phyloP scores from a whole-genome alignment of 2,329 filamentous ascomycete genomes.

The Chrysoporthe puriensis region DNA sequence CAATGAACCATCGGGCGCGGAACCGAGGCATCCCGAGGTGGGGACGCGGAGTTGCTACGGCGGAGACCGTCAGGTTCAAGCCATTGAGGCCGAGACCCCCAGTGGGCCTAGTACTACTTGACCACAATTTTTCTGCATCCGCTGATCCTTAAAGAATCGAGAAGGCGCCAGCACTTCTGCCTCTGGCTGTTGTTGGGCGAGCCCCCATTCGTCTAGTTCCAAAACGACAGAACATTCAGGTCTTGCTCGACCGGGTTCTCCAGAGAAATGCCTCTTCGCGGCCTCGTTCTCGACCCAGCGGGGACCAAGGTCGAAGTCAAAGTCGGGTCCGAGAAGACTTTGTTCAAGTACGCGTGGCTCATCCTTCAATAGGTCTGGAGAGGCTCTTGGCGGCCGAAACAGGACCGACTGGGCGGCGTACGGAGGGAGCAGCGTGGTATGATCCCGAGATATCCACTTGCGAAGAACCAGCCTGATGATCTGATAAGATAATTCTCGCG shows the following conservation, averaged over 20 bases:
- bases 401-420: slow-evolving; percentile 20
- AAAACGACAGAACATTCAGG: not conserved
- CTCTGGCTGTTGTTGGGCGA: not conserved
- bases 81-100: not conserved
- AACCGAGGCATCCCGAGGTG: not conserved
- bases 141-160: not conserved
- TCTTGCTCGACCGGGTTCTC: not conserved
- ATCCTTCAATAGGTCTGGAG: not conserved
- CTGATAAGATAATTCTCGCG: slow-evolving; percentile 26
- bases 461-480: slow-evolving; percentile 16
- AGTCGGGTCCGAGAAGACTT: slow-evolving; percentile 16
- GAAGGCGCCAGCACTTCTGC: not conserved
- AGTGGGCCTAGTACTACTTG: not conserved
- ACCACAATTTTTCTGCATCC: not conserved
- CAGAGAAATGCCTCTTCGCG: not conserved
- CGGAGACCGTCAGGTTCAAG: not conserved
- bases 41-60: not conserved
- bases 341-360: not conserved
- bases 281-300: not conserved
- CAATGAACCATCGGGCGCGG: not conserved
- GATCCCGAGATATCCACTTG: slow-evolving; percentile 8
- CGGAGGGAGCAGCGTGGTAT: not conserved
- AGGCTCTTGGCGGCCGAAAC: slow-evolving; percentile 11
- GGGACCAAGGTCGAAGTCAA: not conserved
- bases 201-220: not conserved